A percentile compares a stretch with the other conserved stretches of the same genome.
phyloP scores from a whole-genome alignment of 1,284 basidiomycete species.

The Rhizopogon parksii region DNA sequence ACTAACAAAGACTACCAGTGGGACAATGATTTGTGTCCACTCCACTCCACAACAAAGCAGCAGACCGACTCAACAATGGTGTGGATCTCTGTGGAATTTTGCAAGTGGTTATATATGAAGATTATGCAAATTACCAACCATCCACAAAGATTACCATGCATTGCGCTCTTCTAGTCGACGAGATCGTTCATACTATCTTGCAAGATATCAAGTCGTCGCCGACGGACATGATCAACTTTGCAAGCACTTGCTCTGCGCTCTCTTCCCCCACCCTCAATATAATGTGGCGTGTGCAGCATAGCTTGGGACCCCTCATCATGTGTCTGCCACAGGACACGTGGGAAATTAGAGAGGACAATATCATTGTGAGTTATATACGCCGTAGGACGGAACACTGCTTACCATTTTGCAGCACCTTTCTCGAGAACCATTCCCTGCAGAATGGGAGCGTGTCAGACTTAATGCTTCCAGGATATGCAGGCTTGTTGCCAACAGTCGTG shows the following conservation, averaged over 20 bases:
- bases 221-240: neutral
- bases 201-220: neutral
- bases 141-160: neutral
- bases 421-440: neutral
- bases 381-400: neutral
- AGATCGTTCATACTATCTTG: neutral
- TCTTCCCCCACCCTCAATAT: neutral
- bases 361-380: neutral
- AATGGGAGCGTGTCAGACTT: neutral
- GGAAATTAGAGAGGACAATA: neutral
- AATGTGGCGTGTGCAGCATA: neutral
- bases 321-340: neutral
- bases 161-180: neutral
- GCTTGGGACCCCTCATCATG: neutral
- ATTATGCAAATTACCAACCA: neutral
- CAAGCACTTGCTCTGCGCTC: neutral
- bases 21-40: no score
- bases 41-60: no score
- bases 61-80: no score
- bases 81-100: neutral
- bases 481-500: neutral
- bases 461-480: neutral
- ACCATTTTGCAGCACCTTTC: neutral
- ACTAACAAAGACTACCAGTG: neutral
- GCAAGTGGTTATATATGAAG: neutral